Percentiles rank a stretch among this genome's conserved stretches.
These are phyloP conservation scores for Hypoxylon crocopeplum DNA, from an alignment of 495 filamentous ascomycete species.

Conservation along the genomic window DNA sequence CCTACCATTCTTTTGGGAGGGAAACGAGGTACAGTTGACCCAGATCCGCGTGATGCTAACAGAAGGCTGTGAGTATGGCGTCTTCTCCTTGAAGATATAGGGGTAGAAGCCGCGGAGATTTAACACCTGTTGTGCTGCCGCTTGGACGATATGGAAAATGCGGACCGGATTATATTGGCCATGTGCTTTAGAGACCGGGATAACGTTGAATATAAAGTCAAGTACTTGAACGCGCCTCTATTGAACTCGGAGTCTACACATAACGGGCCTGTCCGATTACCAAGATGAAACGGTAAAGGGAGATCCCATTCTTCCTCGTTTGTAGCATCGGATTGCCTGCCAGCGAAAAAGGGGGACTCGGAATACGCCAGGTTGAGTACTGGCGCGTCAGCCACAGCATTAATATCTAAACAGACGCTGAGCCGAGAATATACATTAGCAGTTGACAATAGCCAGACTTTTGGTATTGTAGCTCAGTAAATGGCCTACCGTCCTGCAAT, in stretches of 20 bases:
- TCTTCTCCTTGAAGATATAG: background rate
- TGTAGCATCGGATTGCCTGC: conserved; percentile 42
- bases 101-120: conserved; percentile 1
- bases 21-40: conserved; percentile 49
- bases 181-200: background rate
- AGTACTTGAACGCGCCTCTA: conserved; percentile 49
- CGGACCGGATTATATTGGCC: background rate
- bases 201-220: conserved; percentile 39
- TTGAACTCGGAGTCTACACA: conserved; percentile 44
- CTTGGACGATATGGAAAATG: background rate
- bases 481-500: conserved; percentile 45
- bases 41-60: conserved; percentile 40
- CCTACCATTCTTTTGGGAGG: conserved; percentile 41
- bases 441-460: background rate
- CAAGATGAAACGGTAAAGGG: conserved; percentile 40
- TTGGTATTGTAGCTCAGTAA: background rate
- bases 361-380: conserved; percentile 44
- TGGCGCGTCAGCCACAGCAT: conserved; percentile 30
- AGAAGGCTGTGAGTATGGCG: conserved; percentile 15
- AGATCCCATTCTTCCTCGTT: conserved; percentile 43
- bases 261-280: conserved; percentile 34
- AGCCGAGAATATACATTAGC: background rate
- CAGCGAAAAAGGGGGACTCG: conserved; percentile 46
- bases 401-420: conserved; percentile 39
- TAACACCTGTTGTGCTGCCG: conserved; percentile 28